Evolutionary conservation across 2,329 filamentous ascomycete species (phyloP).

Genomic region (Arthroderma sp.): DNA sequence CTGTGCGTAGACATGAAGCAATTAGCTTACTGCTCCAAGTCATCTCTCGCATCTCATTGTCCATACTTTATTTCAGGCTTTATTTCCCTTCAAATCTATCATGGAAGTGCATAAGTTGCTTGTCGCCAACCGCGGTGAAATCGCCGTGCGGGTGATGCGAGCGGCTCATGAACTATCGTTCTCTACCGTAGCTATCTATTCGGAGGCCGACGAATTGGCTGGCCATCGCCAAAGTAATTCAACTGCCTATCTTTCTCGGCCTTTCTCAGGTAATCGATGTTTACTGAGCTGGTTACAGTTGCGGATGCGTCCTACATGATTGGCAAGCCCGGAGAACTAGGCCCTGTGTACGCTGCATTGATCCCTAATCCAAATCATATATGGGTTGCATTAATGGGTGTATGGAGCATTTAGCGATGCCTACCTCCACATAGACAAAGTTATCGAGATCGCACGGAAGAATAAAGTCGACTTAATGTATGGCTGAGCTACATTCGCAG

Average conservation of each 20-base stretch:
- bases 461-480: slow-evolving; percentile 88
- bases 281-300: too few relatives aligned
- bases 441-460: slow-evolving; percentile 92
- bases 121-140: slow-evolving; percentile 98
- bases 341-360: slow-evolving; percentile 48
- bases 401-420: slow-evolving; percentile 40
- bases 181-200: slow-evolving; percentile 50
- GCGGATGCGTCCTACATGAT: slow-evolving; percentile 99
- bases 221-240: slow-evolving; percentile 88
- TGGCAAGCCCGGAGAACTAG: slow-evolving; percentile 92
- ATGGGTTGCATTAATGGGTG: too few relatives aligned
- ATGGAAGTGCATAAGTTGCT: slow-evolving; percentile 98
- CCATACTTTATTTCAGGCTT: too few relatives aligned
- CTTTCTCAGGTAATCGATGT: too few relatives aligned
- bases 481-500: too few relatives aligned
- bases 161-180: slow-evolving; percentile 91
- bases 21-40: too few relatives aligned
- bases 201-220: slow-evolving; percentile 93
- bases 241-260: too few relatives aligned
- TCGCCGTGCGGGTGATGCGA: slow-evolving; percentile 83
- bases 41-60: too few relatives aligned
- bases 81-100: slow-evolving; percentile 45
- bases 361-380: too few relatives aligned
- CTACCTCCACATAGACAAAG: slow-evolving; percentile 91
- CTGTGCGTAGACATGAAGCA: too few relatives aligned